Evolutionary conservation across 2,329 filamentous ascomycete species (phyloP).

Genomic region (Eurotiales sp.): DNA sequence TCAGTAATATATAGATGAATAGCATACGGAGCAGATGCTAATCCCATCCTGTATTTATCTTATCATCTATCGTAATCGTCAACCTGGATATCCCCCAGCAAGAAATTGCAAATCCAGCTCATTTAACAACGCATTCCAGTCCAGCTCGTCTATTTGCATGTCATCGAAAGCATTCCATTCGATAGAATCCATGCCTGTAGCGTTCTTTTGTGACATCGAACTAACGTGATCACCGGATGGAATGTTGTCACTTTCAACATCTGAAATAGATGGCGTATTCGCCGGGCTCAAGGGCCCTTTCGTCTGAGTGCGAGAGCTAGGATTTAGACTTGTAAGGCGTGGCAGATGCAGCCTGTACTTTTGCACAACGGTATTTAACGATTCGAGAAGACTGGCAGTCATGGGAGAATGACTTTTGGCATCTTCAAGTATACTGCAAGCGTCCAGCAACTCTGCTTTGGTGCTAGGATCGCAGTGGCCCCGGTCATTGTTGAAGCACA

Average conservation of each 20-base stretch:
- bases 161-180: conserved; percentile 22
- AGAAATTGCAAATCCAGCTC: conserved; percentile 18
- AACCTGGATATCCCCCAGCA: background rate
- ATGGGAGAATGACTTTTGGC: conserved; percentile 27
- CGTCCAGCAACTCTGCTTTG: conserved; percentile 29
- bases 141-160: conserved; percentile 16
- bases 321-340: background rate
- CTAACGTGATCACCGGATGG: background rate
- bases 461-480: conserved; percentile 24
- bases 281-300: background rate
- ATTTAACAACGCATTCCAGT: conserved; percentile 20
- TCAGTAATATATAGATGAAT: too few relatives aligned
- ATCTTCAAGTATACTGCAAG: conserved; percentile 32
- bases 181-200: conserved; percentile 17
- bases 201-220: background rate
- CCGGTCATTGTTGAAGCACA: conserved; percentile 29
- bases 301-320: background rate
- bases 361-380: conserved; percentile 27
- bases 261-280: too few relatives aligned
- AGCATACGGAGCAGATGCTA: too few relatives aligned
- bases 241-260: background rate
- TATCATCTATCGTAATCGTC: too few relatives aligned
- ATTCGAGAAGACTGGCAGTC: conserved; percentile 28
- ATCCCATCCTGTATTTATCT: too few relatives aligned
- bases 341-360: conserved; percentile 18